Evolutionary conservation across 2,329 filamentous ascomycete species (phyloP).

Genomic region (Cladobotryum protrusum): DNA sequence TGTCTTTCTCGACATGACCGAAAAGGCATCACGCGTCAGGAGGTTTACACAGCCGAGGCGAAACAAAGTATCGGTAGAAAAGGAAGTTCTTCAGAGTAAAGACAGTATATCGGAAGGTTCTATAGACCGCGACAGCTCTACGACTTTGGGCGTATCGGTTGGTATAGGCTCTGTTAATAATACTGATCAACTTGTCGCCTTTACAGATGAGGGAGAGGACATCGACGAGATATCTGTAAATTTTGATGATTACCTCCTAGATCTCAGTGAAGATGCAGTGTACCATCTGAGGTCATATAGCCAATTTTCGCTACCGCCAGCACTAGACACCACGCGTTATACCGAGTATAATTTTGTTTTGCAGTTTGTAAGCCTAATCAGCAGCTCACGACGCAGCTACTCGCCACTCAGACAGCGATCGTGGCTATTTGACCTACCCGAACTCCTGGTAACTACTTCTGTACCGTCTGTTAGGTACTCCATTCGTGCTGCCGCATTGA

Average conservation of each 20-base stretch:
- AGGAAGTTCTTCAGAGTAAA: no score
- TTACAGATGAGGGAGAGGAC: no score
- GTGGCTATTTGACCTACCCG: constrained; percentile 4
- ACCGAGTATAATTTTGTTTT: constrained; percentile 1
- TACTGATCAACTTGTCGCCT: no score
- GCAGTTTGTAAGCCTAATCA: constrained; percentile 1
- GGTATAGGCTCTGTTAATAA: no score
- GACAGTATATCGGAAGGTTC: no score
- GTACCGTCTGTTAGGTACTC: constrained; percentile 3
- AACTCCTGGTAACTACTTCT: neutral
- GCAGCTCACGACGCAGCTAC: constrained; percentile 4
- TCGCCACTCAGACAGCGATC: neutral
- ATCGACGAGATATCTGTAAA: no score
- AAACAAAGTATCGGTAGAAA: neutral
- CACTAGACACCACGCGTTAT: neutral
- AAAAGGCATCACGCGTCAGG: neutral
- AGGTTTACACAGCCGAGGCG: neutral
- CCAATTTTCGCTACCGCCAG: neutral
- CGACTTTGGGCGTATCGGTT: no score
- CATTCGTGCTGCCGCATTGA: constrained; percentile 1
- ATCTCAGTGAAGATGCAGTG: no score
- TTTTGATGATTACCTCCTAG: no score
- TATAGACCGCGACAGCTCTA: no score
- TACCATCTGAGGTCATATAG: no score
- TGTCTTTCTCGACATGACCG: constrained; percentile 7